phyloP scores from a whole-genome alignment of 75 land plant genomes.

The Cryptomeria japonica region DNA sequence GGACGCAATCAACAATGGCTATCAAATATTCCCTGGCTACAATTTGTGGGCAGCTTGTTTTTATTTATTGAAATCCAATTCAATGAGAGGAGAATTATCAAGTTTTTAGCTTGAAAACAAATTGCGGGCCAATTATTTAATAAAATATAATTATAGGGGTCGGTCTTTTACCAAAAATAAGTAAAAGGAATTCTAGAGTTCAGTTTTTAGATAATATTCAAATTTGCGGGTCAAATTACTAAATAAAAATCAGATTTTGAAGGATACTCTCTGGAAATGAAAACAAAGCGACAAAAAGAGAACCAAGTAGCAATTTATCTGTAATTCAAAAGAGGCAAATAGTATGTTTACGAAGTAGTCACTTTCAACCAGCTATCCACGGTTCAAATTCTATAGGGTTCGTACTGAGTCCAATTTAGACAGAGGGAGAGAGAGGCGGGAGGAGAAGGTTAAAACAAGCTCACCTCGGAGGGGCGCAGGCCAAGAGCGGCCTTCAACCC shows the following conservation, averaged over 20 bases:
- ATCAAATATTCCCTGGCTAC: not conserved
- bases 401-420: not conserved
- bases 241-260: not conserved
- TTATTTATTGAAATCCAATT: too few relatives aligned
- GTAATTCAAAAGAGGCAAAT: not conserved
- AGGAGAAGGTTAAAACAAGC: not conserved
- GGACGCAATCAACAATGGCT: not conserved
- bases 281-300: not conserved
- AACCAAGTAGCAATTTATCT: not conserved
- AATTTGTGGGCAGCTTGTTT: too few relatives aligned
- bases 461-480: conserved; percentile 75
- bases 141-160: not conserved
- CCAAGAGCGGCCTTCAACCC: conserved; percentile 94
- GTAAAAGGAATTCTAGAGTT: not conserved
- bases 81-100: too few relatives aligned
- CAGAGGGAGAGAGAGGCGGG: not conserved
- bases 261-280: not conserved
- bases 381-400: not conserved
- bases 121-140: not conserved
- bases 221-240: not conserved
- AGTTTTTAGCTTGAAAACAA: too few relatives aligned
- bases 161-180: not conserved
- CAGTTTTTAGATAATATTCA: not conserved
- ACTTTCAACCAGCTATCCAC: not conserved
- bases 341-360: not conserved